Evolutionary conservation across 78 protist species (phyloP).

Genomic region (Guillardia theta): DNA sequence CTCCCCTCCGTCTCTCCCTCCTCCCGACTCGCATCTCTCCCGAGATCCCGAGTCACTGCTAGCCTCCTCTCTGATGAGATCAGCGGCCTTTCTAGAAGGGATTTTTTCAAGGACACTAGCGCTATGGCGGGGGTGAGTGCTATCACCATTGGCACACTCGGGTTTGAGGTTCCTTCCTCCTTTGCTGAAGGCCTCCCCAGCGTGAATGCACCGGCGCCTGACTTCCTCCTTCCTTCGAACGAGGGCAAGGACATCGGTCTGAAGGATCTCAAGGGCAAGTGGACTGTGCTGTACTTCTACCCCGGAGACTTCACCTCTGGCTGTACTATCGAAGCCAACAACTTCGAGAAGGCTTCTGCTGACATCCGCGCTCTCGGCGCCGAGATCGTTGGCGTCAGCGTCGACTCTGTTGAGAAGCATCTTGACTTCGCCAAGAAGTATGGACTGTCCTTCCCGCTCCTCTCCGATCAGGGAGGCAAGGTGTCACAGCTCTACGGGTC

Average conservation of each 20-base stretch:
- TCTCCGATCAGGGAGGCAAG: background rate
- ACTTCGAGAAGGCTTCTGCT: background rate
- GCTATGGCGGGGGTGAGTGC: background rate
- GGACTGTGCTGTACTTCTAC: constrained; percentile 16
- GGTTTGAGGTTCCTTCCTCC: background rate
- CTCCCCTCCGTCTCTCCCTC: background rate
- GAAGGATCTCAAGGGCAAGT: background rate
- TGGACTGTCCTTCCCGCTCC: background rate
- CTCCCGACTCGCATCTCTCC: background rate
- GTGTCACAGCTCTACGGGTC: background rate
- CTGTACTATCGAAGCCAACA: background rate
- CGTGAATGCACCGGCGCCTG: background rate
- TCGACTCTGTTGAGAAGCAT: background rate
- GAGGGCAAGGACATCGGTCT: background rate
- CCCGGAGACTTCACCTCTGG: background rate
- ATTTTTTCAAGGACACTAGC: background rate
- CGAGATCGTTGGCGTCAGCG: background rate
- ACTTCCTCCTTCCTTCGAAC: background rate
- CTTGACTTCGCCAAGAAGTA: background rate
- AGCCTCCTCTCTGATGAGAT: background rate
- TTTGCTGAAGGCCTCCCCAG: background rate
- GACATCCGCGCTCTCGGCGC: background rate
- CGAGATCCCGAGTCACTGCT: background rate
- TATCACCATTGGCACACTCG: background rate
- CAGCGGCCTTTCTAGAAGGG: background rate